Conservation (phyloP, 2,329 filamentous ascomycete genomes). For the Diplodia scrobiculata region DNA sequence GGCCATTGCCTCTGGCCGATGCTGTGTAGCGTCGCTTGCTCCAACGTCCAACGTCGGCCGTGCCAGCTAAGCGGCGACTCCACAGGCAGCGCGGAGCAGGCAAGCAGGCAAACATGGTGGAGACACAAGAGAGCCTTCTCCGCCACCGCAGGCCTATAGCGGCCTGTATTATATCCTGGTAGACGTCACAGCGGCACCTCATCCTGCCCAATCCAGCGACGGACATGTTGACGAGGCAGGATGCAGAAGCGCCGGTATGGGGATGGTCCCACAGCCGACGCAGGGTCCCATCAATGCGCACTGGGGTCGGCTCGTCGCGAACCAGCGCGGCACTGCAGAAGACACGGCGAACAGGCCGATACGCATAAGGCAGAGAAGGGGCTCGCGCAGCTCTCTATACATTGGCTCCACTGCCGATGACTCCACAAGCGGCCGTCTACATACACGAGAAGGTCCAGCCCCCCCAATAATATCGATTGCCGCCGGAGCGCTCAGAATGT, state of each 20-base stretch:
- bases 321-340: slow-evolving; percentile 12
- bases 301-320: slow-evolving; percentile 19
- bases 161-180: background rate
- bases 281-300: background rate
- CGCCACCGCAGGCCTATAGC: background rate
- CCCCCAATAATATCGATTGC: background rate
- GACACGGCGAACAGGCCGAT: background rate
- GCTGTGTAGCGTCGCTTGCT: slow-evolving; percentile 1
- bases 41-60: background rate
- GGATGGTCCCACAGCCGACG: background rate
- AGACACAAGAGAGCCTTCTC: no score
- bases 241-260: slow-evolving; percentile 14
- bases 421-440: background rate
- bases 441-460: slow-evolving; percentile 23
- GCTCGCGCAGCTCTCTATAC: background rate
- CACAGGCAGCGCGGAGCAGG: background rate
- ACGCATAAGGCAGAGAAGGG: slow-evolving; percentile 4
- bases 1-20: background rate
- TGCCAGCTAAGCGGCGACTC: background rate
- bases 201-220: slow-evolving; percentile 1
- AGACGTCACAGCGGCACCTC: background rate
- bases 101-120: background rate
- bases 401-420: background rate
- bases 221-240: background rate
- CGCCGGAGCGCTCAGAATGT: background rate